Conservation (phyloP, 805 yeast species). For the Kuraishia molischiana region DNA sequence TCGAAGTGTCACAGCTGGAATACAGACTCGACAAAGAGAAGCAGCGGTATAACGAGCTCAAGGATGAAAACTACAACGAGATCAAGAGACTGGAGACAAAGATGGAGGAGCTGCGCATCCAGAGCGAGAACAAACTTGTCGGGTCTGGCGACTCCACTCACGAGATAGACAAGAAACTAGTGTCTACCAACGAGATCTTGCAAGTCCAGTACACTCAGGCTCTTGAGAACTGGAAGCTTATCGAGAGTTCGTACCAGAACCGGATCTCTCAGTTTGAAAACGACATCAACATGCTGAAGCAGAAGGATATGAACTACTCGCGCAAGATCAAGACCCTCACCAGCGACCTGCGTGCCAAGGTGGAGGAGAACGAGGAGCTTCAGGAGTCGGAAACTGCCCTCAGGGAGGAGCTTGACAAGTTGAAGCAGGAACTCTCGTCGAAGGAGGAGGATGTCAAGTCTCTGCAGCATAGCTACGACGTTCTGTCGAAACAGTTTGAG, state of each 20-base stretch:
- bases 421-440: constrained; percentile 17
- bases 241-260: constrained; percentile 55
- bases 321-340: constrained; percentile 19
- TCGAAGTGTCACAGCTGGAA: constrained; percentile 15
- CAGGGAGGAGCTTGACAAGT: constrained; percentile 8
- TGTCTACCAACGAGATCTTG: constrained; percentile 41
- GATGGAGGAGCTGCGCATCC: constrained; percentile 57
- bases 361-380: constrained; percentile 14
- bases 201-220: constrained; percentile 69
- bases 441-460: constrained; percentile 10
- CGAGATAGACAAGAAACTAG: constrained; percentile 30
- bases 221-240: constrained; percentile 72
- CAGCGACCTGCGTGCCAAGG: constrained; percentile 25
- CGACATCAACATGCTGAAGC: constrained; percentile 29
- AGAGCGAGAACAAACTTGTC: constrained; percentile 32
- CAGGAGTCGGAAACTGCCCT: constrained; percentile 14
- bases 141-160: neutral
- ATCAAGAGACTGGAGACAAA: constrained; percentile 54
- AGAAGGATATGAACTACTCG: constrained; percentile 17
- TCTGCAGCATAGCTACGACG: constrained; percentile 15
- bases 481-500: constrained; percentile 21
- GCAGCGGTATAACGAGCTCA: constrained; percentile 13
- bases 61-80: constrained; percentile 29
- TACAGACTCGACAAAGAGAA: constrained; percentile 19
- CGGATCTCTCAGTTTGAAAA: constrained; percentile 34